These are phyloP conservation scores for Mrakia gelida DNA, from an alignment of 768 basidiomycete species.

Conservation along the genomic window DNA sequence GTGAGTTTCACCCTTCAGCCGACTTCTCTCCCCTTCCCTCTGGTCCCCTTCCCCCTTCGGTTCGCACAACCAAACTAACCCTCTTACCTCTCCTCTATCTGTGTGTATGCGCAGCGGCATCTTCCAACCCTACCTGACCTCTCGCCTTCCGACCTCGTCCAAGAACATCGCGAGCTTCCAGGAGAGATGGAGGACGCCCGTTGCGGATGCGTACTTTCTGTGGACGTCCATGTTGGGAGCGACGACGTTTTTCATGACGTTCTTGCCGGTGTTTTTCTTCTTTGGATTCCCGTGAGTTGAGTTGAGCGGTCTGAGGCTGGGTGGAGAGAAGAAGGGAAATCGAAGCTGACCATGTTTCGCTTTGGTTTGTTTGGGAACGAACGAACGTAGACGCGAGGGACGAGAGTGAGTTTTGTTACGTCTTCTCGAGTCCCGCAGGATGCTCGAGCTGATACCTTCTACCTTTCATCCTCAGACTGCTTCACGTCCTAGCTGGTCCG, in stretches of 20 bases:
- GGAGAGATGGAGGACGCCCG: slow-evolving; percentile 3
- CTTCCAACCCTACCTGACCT: slow-evolving; percentile 19
- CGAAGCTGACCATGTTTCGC: neutral
- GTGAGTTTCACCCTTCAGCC: neutral
- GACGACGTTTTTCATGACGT: slow-evolving; percentile 74
- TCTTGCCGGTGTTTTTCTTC: slow-evolving; percentile 80
- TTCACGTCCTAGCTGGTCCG: slow-evolving; percentile 54
- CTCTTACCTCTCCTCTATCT: too few species aligned
- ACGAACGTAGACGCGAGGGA: slow-evolving; percentile 8
- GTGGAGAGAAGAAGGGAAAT: neutral
- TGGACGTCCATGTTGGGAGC: slow-evolving; percentile 30
- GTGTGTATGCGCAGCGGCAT: neutral
- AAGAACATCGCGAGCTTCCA: slow-evolving; percentile 14
- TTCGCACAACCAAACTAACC: neutral
- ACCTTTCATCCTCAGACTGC: slow-evolving; percentile 43
- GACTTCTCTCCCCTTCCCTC: neutral
- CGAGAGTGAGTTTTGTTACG: slow-evolving; percentile 9
- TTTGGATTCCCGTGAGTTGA: slow-evolving; percentile 75
- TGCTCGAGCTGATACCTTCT: neutral
- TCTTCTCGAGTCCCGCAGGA: neutral
- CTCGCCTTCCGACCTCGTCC: slow-evolving; percentile 7
- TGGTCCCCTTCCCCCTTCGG: neutral
- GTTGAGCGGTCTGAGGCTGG: too few species aligned
- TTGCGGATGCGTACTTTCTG: slow-evolving; percentile 15
- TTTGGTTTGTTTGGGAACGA: neutral